These are phyloP conservation scores for Silene conica DNA, from an alignment of 148 eudicot genomes.

Conservation along the genomic window DNA sequence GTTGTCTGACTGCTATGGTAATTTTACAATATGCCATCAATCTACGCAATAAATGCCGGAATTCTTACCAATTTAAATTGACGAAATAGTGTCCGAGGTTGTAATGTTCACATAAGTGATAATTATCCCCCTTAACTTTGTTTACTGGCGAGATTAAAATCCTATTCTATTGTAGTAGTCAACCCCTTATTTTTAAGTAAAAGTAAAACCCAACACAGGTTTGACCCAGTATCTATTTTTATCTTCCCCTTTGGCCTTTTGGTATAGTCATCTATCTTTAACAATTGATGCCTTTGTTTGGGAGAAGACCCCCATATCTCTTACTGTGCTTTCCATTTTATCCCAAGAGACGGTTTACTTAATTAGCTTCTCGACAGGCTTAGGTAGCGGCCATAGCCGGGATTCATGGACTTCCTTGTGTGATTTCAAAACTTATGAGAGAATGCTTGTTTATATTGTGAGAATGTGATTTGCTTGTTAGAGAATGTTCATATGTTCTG, in stretches of 20 bases:
- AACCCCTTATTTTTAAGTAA: background rate
- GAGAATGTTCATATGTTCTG: background rate
- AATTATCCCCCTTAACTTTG: background rate
- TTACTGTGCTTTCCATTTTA: background rate
- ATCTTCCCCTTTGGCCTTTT: no score
- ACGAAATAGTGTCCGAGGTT: background rate
- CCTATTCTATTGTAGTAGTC: background rate
- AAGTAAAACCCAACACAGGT: no score
- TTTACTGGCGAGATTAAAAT: no score
- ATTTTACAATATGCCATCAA: slow-evolving; percentile 1
- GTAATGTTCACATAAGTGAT: background rate
- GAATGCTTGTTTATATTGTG: no score
- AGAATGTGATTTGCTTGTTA: background rate
- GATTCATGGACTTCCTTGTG: background rate
- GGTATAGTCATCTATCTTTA: no score
- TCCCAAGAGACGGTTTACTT: background rate
- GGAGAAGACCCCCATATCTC: background rate
- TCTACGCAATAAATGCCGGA: background rate
- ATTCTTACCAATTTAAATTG: background rate
- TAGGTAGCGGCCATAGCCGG: background rate
- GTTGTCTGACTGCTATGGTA: background rate
- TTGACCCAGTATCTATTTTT: no score
- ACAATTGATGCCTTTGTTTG: no score
- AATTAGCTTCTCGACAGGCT: background rate
- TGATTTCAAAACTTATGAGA: background rate